These are phyloP conservation scores for Alternaria ventricosa DNA, from an alignment of 2,329 filamentous ascomycete species.

Conservation along the genomic window DNA sequence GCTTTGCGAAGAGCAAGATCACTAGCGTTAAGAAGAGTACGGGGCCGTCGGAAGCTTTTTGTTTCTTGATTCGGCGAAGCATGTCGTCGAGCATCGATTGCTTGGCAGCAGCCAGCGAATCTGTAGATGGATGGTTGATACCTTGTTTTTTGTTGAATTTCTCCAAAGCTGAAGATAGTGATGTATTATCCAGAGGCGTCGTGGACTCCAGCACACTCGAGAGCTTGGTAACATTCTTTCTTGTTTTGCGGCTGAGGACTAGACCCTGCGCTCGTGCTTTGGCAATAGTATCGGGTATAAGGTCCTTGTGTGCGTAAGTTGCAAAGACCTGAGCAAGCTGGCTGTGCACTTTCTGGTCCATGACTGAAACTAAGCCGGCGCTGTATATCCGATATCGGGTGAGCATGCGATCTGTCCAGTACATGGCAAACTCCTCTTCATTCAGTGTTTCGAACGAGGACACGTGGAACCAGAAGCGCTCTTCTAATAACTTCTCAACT, in stretches of 20 bases:
- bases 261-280: slow-evolving; percentile 42
- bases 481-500: slow-evolving; percentile 27
- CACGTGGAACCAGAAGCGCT: slow-evolving; percentile 34
- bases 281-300: slow-evolving; percentile 40
- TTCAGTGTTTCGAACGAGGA: slow-evolving; percentile 34
- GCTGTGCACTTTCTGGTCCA: slow-evolving; percentile 40
- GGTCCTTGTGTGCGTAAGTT: slow-evolving; percentile 39
- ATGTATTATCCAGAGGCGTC: slow-evolving; percentile 14
- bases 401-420: slow-evolving; percentile 43
- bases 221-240: slow-evolving; percentile 41
- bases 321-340: slow-evolving; percentile 44
- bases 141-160: slow-evolving; percentile 46
- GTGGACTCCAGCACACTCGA: slow-evolving; percentile 26
- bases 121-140: slow-evolving; percentile 14
- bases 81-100: slow-evolving; percentile 39
- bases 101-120: slow-evolving; percentile 28
- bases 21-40: slow-evolving; percentile 48
- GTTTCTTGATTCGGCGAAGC: slow-evolving; percentile 42
- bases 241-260: slow-evolving; percentile 38
- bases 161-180: slow-evolving; percentile 26
- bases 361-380: slow-evolving; percentile 27
- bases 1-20: slow-evolving; percentile 40
- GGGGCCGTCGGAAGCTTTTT: slow-evolving; percentile 43
- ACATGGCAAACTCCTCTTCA: slow-evolving; percentile 37
- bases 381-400: slow-evolving; percentile 36